phyloP scores from a whole-genome alignment of 2,329 filamentous ascomycete genomes.

The Colletotrichum sp. region DNA sequence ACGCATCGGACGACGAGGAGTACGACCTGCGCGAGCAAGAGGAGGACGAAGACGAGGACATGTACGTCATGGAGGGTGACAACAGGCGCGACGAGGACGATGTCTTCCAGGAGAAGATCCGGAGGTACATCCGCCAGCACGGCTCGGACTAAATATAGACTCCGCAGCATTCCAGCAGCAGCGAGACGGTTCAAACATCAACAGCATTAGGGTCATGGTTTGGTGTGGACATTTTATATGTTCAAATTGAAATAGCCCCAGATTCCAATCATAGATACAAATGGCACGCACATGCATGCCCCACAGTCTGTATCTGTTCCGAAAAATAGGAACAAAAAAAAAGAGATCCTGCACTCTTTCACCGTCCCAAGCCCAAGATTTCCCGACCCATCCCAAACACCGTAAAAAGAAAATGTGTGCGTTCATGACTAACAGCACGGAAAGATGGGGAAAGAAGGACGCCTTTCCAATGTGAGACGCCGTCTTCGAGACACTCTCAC shows the following conservation, averaged over 20 bases:
- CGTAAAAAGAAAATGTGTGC: background rate
- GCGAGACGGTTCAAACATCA: background rate
- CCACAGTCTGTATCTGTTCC: background rate
- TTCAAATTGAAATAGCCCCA: conserved; percentile 1
- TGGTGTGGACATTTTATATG: background rate
- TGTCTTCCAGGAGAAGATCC: conserved; percentile 26
- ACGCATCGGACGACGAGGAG: conserved; percentile 62
- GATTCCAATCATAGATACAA: background rate
- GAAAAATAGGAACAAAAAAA: background rate
- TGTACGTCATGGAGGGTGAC: conserved; percentile 42
- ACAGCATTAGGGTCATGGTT: background rate
- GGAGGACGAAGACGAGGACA: conserved; percentile 38
- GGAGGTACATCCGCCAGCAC: conserved; percentile 24
- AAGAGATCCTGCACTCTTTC: background rate
- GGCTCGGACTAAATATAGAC: background rate
- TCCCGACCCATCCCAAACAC: background rate
- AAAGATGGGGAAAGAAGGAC: background rate
- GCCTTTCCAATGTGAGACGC: conserved; percentile 13
- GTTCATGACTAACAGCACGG: background rate
- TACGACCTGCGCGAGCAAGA: conserved; percentile 47
- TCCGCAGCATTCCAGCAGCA: background rate
- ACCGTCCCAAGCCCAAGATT: background rate
- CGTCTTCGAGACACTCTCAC: background rate
- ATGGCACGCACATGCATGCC: background rate
- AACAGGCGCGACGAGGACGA: conserved; percentile 33